Evolutionary conservation across 805 yeast genomes (phyloP), one percentile per base, ranked within the genome.

Genomic region (Debaryomyces castellii): DNA sequence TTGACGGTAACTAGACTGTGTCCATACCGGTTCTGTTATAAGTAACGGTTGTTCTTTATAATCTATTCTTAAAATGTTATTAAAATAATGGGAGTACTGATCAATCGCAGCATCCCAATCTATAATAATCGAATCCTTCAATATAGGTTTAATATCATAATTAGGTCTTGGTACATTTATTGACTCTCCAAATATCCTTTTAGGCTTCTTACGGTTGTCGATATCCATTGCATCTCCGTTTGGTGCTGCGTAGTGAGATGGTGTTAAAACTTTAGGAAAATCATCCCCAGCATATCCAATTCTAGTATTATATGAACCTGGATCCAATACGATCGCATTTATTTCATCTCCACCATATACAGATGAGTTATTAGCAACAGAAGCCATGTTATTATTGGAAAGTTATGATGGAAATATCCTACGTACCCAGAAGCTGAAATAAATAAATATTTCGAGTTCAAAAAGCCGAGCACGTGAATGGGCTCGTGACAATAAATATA

Each of bases 241-340:
- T 51, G 23, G 7, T 83, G 86, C 18, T n/a, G 63, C 69, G 58
- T 81, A 89, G 49, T 64, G 77, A 0, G 96, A 87, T 2, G 97
- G 94, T 10, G 84, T 63, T 20, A 87, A 80, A 3, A 83, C 69
- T 51, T 84, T 80, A 10, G 99, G 99, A 44, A 81, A 77, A 60
- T 91, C 97, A 46, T 89, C 92, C 9, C 98, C 98, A 3, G 97
- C 91, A 64, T 81, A 90, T 1, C 99, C 99, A 16, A 85, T 81
- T 44, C 92, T 81, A 5, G 97, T 89, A 48, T 81, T 71, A 50
- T 76, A 81, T 9, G 96, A 85, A 28, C 98, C 98, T 1, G 96
- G 91, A 59, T 94, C 98, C 21, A 92, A 73, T 27, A 92, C 96
- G 2, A 94, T 76, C 22, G 98, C 96, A 51, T 89, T 82, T 51